Percentiles rank a stretch among this genome's conserved stretches.
Evolutionary conservation across 2,329 filamentous ascomycete species (phyloP).

Genomic region (Aureobasidium sp.): DNA sequence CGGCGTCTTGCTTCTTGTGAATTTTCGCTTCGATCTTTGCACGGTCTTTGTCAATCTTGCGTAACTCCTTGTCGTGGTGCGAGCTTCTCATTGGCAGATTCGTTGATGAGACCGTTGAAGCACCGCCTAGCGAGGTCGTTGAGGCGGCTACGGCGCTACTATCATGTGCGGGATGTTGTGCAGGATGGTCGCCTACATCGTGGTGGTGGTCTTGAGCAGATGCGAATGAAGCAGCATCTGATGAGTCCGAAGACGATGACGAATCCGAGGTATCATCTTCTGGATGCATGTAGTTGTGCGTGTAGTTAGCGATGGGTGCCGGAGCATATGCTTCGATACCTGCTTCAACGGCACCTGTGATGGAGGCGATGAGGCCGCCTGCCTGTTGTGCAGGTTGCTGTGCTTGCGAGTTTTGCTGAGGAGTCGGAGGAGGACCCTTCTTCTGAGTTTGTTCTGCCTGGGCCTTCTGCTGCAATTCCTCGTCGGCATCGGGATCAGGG

Average conservation of each 20-base stretch:
- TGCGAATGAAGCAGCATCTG: slow-evolving; percentile 18
- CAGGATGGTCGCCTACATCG: not conserved
- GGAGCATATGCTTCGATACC: slow-evolving; percentile 32
- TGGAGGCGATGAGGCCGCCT: slow-evolving; percentile 25
- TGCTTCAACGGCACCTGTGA: slow-evolving; percentile 26
- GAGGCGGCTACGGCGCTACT: not conserved
- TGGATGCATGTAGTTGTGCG: slow-evolving; percentile 23
- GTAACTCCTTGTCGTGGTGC: slow-evolving; percentile 55
- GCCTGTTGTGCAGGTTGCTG: slow-evolving; percentile 17
- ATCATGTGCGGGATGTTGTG: not conserved
- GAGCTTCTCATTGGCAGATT: not conserved
- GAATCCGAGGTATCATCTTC: slow-evolving; percentile 8
- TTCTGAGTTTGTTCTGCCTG: slow-evolving; percentile 18
- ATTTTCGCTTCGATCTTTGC: slow-evolving; percentile 58
- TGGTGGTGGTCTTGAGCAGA: slow-evolving; percentile 24
- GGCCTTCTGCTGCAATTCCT: slow-evolving; percentile 19
- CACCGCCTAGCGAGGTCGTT: slow-evolving; percentile 10
- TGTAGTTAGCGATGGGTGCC: slow-evolving; percentile 23
- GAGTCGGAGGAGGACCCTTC: slow-evolving; percentile 11
- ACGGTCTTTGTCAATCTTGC: slow-evolving; percentile 55
- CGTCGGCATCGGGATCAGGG: slow-evolving; percentile 29
- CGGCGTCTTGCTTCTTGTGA: slow-evolving; percentile 48
- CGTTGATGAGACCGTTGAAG: slow-evolving; percentile 20
- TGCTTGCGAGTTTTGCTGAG: slow-evolving; percentile 7
- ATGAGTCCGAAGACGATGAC: slow-evolving; percentile 16